Base-by-base conservation (phyloP, 495 filamentous ascomycete genomes). In the Daldinia loculata region DNA sequence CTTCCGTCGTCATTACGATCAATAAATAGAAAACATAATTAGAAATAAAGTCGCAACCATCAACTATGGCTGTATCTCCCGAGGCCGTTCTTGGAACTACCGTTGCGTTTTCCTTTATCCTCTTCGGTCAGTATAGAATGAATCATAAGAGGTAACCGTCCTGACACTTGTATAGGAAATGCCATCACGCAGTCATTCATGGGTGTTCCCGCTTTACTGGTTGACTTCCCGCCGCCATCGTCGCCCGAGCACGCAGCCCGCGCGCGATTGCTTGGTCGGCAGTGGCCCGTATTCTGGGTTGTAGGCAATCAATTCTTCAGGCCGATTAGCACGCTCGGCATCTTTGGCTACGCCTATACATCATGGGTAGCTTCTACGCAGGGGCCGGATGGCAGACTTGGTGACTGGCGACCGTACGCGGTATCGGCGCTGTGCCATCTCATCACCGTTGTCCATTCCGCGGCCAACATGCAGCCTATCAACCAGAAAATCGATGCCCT, bases 161-260 rank as follows among this genome's bases (percentile, higher is more conserved):
- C 26, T 8, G 8, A 27, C 17, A 24, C 24, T 4, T 15, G 17
- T 53, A 29, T 59, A 85, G 82, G 83, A 17, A 85, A 85, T 73
- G 83, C 83, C 5, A 81, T 85, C 55, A 84, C 83, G 7, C 82
- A 85, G 76, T 84, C 83, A 41, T 83, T 81, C 75, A 85, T 84
- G 83, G 81, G 80, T 27, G 78, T 84, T 34, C 83, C 83, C 4
- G 82, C 82, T 17, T 74, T 83, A 12, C 76, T 85, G 17, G 76
- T 83, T 51, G 78, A 83, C 74, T 85, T 84, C 75, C 83, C 83
- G 19, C 56, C 71, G 7, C 76, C 82, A 14, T 74, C 77, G 2
- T 78, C 80, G 12, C 75, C 80, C 0, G 71, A 77, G 0, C 80
- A 84, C 68, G 63, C 78, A 2, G 67, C 68, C 6, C 77, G 80